These are phyloP conservation scores for Fusarium pseudoanthophilum DNA, from an alignment of 2,329 filamentous ascomycete genomes.

Conservation along the genomic window DNA sequence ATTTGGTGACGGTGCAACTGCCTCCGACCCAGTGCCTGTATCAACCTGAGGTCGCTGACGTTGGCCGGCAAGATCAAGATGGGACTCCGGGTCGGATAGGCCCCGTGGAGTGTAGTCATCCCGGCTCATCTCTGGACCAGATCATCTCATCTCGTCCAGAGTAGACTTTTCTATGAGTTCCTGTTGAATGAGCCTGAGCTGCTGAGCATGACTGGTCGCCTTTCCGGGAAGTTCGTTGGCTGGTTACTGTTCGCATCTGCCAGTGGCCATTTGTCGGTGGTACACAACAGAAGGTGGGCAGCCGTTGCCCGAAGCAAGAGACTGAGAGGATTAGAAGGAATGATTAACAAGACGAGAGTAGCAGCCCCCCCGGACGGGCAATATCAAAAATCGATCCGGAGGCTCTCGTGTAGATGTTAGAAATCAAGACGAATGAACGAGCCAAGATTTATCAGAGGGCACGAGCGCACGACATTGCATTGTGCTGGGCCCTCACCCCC, in stretches of 20 bases:
- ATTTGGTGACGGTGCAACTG: constrained; percentile 59
- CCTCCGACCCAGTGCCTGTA: constrained; percentile 63
- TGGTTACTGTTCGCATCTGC: constrained; percentile 38
- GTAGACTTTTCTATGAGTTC: constrained; percentile 41
- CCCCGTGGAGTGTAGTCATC: constrained; percentile 47
- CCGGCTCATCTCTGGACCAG: constrained; percentile 46
- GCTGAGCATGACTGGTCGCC: constrained; percentile 43
- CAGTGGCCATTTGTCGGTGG: constrained; percentile 39
- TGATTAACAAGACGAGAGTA: constrained; percentile 31
- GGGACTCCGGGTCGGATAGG: constrained; percentile 47
- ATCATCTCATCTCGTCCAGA: constrained; percentile 46
- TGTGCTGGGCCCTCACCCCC: constrained; percentile 44
- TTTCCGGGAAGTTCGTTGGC: constrained; percentile 29
- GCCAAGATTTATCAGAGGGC: constrained; percentile 47
- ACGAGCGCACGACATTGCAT: constrained; percentile 47
- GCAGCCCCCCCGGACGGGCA: constrained; percentile 35
- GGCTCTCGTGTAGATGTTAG: constrained; percentile 42
- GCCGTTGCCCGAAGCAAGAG: constrained; percentile 34
- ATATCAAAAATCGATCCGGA: constrained; percentile 42
- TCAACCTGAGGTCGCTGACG: constrained; percentile 60
- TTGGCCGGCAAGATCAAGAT: constrained; percentile 48
- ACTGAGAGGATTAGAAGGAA: constrained; percentile 31
- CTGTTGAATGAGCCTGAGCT: constrained; percentile 39
- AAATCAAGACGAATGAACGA: constrained; percentile 44
- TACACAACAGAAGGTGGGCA: constrained; percentile 41